A percentile compares a stretch with the other conserved stretches of the same genome.
phyloP scores from a whole-genome alignment of 2,329 filamentous ascomycete genomes.

The Calonectria multiphialidica region DNA sequence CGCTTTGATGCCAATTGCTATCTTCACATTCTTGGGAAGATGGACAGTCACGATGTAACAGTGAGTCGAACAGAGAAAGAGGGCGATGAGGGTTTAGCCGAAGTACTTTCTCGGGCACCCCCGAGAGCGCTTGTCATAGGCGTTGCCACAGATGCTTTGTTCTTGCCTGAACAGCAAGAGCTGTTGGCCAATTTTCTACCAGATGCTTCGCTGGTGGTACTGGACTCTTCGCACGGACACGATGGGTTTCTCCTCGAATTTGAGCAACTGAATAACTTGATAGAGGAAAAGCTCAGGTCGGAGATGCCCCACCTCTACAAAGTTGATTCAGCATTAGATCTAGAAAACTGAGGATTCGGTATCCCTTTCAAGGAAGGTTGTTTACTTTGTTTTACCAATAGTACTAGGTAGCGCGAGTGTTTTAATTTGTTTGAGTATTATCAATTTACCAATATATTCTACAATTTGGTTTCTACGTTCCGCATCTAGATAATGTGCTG shows the following conservation, averaged over 20 bases:
- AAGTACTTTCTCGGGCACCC: neutral
- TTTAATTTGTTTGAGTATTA: too few species aligned
- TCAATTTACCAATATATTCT: too few species aligned
- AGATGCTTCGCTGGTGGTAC: neutral
- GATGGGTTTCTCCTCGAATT: constrained; percentile 4
- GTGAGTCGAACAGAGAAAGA: neutral
- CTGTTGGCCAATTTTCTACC: neutral
- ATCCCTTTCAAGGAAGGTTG: too few species aligned
- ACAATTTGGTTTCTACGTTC: too few species aligned
- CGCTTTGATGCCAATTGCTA: constrained; percentile 21
- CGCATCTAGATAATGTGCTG: too few species aligned
- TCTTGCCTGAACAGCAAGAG: constrained; percentile 1
- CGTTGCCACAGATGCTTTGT: neutral
- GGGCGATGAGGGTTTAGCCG: neutral
- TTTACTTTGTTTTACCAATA: too few species aligned
- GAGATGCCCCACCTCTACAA: neutral
- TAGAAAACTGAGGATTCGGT: too few species aligned
- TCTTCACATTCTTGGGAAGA: constrained; percentile 8
- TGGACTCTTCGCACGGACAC: constrained; percentile 2
- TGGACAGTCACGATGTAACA: constrained; percentile 19
- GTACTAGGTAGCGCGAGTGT: too few species aligned
- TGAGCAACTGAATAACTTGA: neutral
- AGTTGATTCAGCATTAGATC: neutral
- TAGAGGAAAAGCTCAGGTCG: neutral
- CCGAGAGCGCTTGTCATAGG: neutral